These are phyloP conservation scores for Wickerhamiella alocasiicola DNA, from an alignment of 805 yeast species.

Conservation along the genomic window DNA sequence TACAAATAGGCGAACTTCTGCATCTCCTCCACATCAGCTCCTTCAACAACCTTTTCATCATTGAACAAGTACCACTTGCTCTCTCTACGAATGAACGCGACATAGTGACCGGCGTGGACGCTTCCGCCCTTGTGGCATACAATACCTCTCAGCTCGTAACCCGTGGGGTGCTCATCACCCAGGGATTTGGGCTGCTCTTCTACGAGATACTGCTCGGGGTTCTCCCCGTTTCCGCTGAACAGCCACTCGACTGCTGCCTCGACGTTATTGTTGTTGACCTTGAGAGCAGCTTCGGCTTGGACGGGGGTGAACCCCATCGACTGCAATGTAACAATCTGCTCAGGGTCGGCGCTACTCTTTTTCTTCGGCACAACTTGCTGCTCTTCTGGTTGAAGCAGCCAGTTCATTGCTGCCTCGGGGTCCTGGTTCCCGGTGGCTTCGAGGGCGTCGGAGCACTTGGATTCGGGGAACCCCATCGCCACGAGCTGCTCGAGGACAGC, in stretches of 20 bases:
- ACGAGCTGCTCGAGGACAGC: slow-evolving; percentile 40
- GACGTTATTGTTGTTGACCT: slow-evolving; percentile 44
- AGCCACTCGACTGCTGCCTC: slow-evolving; percentile 88
- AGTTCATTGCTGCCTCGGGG: slow-evolving; percentile 69
- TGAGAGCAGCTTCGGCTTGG: slow-evolving; percentile 62
- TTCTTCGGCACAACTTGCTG: background rate
- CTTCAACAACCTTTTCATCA: slow-evolving; percentile 71
- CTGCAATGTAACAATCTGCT: slow-evolving; percentile 35
- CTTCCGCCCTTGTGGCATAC: slow-evolving; percentile 84
- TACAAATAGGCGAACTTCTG: slow-evolving; percentile 39
- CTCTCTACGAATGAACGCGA: slow-evolving; percentile 49
- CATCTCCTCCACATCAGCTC: slow-evolving; percentile 34
- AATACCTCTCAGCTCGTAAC: slow-evolving; percentile 46
- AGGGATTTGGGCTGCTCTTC: slow-evolving; percentile 11
- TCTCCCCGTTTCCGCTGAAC: slow-evolving; percentile 61
- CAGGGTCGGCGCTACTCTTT: background rate
- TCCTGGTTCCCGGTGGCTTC: slow-evolving; percentile 55
- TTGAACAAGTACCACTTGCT: slow-evolving; percentile 66
- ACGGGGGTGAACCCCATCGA: slow-evolving; percentile 69
- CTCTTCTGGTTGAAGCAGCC: slow-evolving; percentile 43
- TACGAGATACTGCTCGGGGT: slow-evolving; percentile 59
- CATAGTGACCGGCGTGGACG: slow-evolving; percentile 88
- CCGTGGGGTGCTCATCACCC: slow-evolving; percentile 23
- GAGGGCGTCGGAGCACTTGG: slow-evolving; percentile 53
- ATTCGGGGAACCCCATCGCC: slow-evolving; percentile 81